phyloP scores from a whole-genome alignment of 805 yeast genomes.

The Candida mattraensis region DNA sequence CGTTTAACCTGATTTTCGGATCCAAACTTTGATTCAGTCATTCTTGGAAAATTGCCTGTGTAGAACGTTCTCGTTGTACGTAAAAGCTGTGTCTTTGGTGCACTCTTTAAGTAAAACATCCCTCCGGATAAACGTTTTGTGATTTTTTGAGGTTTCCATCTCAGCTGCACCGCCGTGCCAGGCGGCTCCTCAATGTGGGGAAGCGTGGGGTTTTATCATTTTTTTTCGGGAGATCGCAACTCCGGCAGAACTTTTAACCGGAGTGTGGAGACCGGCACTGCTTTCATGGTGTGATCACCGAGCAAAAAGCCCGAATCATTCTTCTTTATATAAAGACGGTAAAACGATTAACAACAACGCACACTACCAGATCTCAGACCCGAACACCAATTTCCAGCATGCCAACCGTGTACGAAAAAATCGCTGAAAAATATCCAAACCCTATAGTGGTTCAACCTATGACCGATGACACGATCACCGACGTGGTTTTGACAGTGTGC shows the following conservation, averaged over 20 bases:
- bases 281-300: no score
- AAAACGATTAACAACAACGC: background rate
- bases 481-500: constrained; percentile 10
- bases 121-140: constrained; percentile 1
- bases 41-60: background rate
- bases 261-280: no score
- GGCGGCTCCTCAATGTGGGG: background rate
- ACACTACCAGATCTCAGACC: background rate
- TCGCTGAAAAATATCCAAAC: constrained; percentile 7
- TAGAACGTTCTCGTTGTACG: background rate
- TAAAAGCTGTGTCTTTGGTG: background rate
- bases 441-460: constrained; percentile 11
- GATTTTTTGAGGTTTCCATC: background rate
- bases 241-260: no score
- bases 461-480: constrained; percentile 12
- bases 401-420: constrained; percentile 5
- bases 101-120: background rate
- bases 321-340: background rate
- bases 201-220: background rate
- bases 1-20: constrained; percentile 6
- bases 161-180: background rate
- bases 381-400: constrained; percentile 1
- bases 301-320: no score
- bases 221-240: no score
- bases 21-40: constrained; percentile 5